phyloP scores from a whole-genome alignment of 768 basidiomycete genomes.

The Mycena floridula region DNA sequence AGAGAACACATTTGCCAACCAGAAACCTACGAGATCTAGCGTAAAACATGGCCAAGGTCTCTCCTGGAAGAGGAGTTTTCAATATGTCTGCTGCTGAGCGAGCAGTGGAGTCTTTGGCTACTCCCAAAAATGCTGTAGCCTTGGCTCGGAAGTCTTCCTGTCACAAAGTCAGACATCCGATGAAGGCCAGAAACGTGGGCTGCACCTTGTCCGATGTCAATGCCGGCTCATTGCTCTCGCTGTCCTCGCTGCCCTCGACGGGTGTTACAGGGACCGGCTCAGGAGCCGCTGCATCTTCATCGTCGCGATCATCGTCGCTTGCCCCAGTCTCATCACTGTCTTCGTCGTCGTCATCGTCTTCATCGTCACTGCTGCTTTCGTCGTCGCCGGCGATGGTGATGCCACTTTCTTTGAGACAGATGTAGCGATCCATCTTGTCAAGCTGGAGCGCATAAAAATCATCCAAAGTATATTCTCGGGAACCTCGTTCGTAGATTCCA shows the following conservation, averaged over 20 bases:
- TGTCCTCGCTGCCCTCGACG: not conserved
- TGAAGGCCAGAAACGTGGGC: too few relatives aligned
- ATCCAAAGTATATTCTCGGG: conserved; percentile 83
- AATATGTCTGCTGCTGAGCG: conserved; percentile 65
- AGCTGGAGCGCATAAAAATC: conserved; percentile 79
- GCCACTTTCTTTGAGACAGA: conserved; percentile 65
- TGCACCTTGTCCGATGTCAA: conserved; percentile 13
- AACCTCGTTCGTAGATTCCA: conserved; percentile 79
- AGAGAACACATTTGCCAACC: not conserved
- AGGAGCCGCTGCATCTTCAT: conserved; percentile 13
- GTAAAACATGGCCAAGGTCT: conserved; percentile 80
- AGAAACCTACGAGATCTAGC: conserved; percentile 61
- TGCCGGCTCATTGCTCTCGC: not conserved
- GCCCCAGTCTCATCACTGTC: not conserved
- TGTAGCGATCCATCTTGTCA: conserved; percentile 78
- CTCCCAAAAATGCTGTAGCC: conserved; percentile 49
- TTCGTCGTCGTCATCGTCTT: conserved; percentile 42
- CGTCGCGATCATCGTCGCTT: conserved; percentile 33
- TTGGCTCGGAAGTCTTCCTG: conserved; percentile 27
- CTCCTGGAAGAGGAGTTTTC: conserved; percentile 80
- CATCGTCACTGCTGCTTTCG: conserved; percentile 56
- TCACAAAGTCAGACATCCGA: too few relatives aligned
- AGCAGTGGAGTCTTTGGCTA: conserved; percentile 44
- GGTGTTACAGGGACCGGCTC: not conserved
- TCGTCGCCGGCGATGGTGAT: conserved; percentile 58